phyloP scores from a whole-genome alignment of 805 yeast genomes.

The Kluyveromyces aestuarii region DNA sequence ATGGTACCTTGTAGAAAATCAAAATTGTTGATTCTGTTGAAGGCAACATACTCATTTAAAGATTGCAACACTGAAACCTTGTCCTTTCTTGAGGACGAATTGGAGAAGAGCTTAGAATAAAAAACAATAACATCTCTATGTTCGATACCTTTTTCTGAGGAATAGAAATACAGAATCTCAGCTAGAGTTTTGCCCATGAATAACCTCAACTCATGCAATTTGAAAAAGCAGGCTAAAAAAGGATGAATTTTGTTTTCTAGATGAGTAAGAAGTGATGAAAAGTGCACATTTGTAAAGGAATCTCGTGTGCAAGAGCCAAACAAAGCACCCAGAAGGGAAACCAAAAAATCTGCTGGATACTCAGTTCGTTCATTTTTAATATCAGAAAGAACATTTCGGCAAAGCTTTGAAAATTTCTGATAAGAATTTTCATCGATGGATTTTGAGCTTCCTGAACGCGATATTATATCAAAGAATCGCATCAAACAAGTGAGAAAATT shows the following conservation, averaged over 20 bases:
- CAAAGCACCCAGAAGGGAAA: constrained; percentile 20
- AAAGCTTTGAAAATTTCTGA: constrained; percentile 19
- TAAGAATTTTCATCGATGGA: constrained; percentile 6
- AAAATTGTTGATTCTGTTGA: constrained; percentile 20
- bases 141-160: constrained; percentile 10
- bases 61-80: constrained; percentile 31
- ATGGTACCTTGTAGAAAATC: constrained; percentile 19
- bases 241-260: constrained; percentile 10
- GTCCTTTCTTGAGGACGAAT: constrained; percentile 15
- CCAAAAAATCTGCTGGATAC: constrained; percentile 20
- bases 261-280: constrained; percentile 8
- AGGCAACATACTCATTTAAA: constrained; percentile 26
- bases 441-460: constrained; percentile 11
- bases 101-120: constrained; percentile 15
- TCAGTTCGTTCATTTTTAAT: constrained; percentile 14
- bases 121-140: constrained; percentile 15
- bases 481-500: constrained; percentile 20
- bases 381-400: constrained; percentile 16
- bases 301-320: constrained; percentile 13
- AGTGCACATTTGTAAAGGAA: constrained; percentile 16
- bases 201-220: neutral
- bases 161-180: constrained; percentile 26
- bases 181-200: constrained; percentile 29
- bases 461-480: constrained; percentile 15
- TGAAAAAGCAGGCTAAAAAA: constrained; percentile 1